A percentile compares a stretch with the other conserved stretches of the same genome.
phyloP scores from a whole-genome alignment of 148 eudicot genomes.

The Camellia granthamiana region DNA sequence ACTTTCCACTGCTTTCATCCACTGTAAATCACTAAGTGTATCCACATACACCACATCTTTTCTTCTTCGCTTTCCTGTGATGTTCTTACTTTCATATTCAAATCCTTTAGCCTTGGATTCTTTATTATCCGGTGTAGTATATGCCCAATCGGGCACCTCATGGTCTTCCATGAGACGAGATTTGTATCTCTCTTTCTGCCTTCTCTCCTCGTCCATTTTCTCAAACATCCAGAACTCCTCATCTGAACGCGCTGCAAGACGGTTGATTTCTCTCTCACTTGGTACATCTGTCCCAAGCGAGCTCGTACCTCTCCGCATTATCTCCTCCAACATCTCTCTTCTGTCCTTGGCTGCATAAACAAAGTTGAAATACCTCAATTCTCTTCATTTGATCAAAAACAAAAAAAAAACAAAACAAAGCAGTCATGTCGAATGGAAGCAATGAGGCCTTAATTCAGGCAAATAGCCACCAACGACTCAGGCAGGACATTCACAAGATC shows the following conservation, averaged over 20 bases:
- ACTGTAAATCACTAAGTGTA: conserved; percentile 65
- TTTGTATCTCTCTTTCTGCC: conserved; percentile 71
- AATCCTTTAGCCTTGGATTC: conserved; percentile 71
- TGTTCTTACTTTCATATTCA: conserved; percentile 50
- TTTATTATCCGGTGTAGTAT: conserved; percentile 48
- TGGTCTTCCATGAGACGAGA: conserved; percentile 90
- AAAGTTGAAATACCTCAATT: conserved; percentile 16
- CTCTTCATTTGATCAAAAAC: neutral
- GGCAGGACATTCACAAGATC: too few relatives aligned
- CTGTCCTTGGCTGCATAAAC: conserved; percentile 88
- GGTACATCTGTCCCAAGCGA: conserved; percentile 90
- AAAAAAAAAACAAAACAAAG: neutral
- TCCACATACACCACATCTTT: conserved; percentile 87
- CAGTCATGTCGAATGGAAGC: neutral
- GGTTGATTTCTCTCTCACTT: conserved; percentile 94
- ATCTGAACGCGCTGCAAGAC: conserved; percentile 90
- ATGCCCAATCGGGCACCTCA: conserved; percentile 98
- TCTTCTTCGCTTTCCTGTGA: conserved; percentile 79
- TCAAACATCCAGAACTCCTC: conserved; percentile 96
- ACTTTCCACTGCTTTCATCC: conserved; percentile 76
- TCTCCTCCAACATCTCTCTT: conserved; percentile 89
- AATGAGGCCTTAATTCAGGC: neutral
- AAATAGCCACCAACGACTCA: neutral
- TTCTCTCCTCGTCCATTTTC: conserved; percentile 95
- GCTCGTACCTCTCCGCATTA: conserved; percentile 95